A percentile compares a stretch with the other conserved stretches of the same genome.
Evolutionary conservation across 257 asterid genomes (phyloP).

Genomic region (Coffea eugenioides): DNA sequence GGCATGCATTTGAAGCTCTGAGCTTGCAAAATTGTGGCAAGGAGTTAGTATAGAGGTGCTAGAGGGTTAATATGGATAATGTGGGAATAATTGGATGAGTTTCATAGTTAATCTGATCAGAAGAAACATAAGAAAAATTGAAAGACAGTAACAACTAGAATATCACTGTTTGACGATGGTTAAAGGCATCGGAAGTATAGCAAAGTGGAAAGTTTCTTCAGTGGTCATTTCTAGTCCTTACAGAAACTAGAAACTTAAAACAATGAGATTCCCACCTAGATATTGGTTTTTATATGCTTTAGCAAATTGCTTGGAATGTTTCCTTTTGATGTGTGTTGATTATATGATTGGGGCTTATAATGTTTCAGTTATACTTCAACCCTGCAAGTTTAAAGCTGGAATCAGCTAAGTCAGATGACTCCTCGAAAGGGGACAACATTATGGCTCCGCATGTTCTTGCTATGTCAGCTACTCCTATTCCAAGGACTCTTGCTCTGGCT

Average conservation of each 20-base stretch:
- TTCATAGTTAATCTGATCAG: neutral
- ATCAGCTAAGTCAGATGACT: slow-evolving; percentile 39
- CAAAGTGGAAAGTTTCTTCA: neutral
- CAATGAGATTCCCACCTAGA: neutral
- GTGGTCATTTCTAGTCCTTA: neutral
- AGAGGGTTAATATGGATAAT: neutral
- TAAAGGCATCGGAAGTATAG: neutral
- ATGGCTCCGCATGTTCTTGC: slow-evolving; percentile 98
- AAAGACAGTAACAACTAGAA: neutral
- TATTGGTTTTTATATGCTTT: neutral
- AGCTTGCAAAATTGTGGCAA: slow-evolving; percentile 1
- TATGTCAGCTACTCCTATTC: slow-evolving; percentile 98
- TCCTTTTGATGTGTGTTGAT: neutral
- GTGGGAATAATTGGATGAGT: neutral
- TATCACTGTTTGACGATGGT: neutral
- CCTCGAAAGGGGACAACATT: slow-evolving; percentile 33
- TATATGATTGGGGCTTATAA: slow-evolving; percentile 22
- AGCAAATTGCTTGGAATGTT: neutral
- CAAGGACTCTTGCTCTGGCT: slow-evolving; percentile 94
- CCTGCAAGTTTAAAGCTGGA: slow-evolving; percentile 50
- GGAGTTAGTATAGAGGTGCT: neutral
- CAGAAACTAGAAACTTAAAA: neutral
- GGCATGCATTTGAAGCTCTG: neutral
- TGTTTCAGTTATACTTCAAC: slow-evolving; percentile 73
- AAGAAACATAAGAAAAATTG: too few species aligned